Evolutionary conservation across 2,329 filamentous ascomycete species (phyloP).

Genomic region (Aphanoascus verrucosus): DNA sequence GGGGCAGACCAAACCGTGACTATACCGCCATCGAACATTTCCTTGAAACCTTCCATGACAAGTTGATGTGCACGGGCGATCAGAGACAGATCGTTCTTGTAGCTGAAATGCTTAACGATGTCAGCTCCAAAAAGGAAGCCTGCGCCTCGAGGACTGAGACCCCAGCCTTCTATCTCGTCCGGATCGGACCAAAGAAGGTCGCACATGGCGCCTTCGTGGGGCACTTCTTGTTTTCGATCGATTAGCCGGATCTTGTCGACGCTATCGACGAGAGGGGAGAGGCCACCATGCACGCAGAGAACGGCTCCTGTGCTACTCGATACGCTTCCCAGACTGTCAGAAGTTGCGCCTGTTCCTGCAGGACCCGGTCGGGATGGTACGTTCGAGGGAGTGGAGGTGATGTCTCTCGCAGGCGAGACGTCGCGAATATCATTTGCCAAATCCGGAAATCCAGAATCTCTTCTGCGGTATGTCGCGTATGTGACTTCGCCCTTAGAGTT

Average conservation of each 20-base stretch:
- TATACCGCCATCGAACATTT: constrained; percentile 94
- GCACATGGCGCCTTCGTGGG: constrained; percentile 97
- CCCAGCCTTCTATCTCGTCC: constrained; percentile 96
- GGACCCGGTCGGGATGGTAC: constrained; percentile 52
- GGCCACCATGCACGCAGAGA: constrained; percentile 86
- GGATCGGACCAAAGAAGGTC: constrained; percentile 96
- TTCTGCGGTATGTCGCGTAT: constrained; percentile 39
- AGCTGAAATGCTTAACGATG: constrained; percentile 93
- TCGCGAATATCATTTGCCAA: constrained; percentile 28
- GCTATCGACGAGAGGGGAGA: constrained; percentile 81
- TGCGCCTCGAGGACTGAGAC: constrained; percentile 81
- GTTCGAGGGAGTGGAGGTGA: constrained; percentile 34
- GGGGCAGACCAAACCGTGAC: constrained; percentile 98
- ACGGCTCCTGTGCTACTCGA: constrained; percentile 63
- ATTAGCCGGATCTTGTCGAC: constrained; percentile 92
- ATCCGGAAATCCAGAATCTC: constrained; percentile 26
- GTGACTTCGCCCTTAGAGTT: constrained; percentile 74
- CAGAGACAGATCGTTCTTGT: constrained; percentile 80
- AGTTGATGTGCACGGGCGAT: constrained; percentile 93
- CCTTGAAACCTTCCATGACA: constrained; percentile 99
- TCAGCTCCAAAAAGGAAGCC: constrained; percentile 90
- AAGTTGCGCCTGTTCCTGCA: constrained; percentile 68
- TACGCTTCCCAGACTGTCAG: constrained; percentile 48
- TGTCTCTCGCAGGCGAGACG: constrained; percentile 33
- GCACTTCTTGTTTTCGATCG: constrained; percentile 95